phyloP scores from a whole-genome alignment of 2,329 filamentous ascomycete species.

The Aspergillus fumigatiaffinis region DNA sequence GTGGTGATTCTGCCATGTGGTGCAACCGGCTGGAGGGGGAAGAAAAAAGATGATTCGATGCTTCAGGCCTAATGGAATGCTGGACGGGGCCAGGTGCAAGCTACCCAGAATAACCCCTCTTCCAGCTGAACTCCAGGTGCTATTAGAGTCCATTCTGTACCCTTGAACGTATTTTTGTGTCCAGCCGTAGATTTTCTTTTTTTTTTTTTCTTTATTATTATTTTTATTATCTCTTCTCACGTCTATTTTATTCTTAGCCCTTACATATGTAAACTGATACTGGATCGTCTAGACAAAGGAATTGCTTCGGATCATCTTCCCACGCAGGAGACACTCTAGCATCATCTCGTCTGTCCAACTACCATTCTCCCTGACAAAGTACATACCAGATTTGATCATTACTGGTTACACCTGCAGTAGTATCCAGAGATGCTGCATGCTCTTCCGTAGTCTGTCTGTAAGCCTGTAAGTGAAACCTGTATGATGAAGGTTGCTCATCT shows the following conservation, averaged over 20 bases:
- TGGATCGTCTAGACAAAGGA: neutral
- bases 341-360: neutral
- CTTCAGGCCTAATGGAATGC: neutral
- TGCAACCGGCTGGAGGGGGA: neutral
- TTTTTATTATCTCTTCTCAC: neutral
- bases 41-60: neutral
- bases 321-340: neutral
- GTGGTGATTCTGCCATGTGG: conserved; percentile 14
- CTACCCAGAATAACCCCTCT: conserved; percentile 1
- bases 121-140: neutral
- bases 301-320: neutral
- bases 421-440: neutral
- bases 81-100: neutral
- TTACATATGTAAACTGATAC: neutral
- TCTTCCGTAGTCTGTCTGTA: neutral
- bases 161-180: neutral
- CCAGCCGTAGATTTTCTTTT: neutral
- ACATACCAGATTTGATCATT: neutral
- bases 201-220: neutral
- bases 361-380: neutral
- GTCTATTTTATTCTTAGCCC: neutral
- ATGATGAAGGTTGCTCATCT: neutral
- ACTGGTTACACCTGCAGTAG: neutral
- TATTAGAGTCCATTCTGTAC: neutral
- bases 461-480: neutral